A percentile compares a stretch with the other conserved stretches of the same genome.
Conservation (phyloP, 257 asterid genomes). For the Orobanche coerulescens region DNA sequence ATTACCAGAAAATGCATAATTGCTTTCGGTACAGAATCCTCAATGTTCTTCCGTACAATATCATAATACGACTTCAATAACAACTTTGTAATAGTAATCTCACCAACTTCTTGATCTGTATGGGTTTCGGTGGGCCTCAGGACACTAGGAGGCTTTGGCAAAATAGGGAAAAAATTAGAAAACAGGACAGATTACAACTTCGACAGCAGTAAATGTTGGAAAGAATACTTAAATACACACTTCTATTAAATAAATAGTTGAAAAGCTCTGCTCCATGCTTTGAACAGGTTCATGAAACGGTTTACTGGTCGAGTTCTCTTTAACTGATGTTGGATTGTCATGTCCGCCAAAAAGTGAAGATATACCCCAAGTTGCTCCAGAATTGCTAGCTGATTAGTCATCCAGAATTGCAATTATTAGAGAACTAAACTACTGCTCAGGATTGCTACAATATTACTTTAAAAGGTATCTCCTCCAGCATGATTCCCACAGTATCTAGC, state of each 20-base stretch:
- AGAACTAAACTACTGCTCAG: not conserved
- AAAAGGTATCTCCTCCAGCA: conserved; percentile 4
- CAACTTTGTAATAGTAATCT: conserved; percentile 61
- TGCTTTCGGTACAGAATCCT: conserved; percentile 83
- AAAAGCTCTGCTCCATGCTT: conserved; percentile 41
- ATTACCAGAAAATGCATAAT: conserved; percentile 93
- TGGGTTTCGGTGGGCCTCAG: conserved; percentile 73
- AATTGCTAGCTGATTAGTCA: conserved; percentile 36
- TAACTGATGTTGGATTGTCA: conserved; percentile 42
- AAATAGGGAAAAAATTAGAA: not conserved
- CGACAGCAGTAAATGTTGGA: not conserved
- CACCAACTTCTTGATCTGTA: conserved; percentile 59
- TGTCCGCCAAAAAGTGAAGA: conserved; percentile 77
- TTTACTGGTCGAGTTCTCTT: conserved; percentile 49
- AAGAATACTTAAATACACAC: conserved; percentile 25
- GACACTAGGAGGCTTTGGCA: conserved; percentile 66
- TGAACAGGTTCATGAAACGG: conserved; percentile 48
- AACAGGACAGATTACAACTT: conserved; percentile 8
- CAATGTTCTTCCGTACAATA: conserved; percentile 71
- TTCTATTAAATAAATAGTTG: conserved; percentile 81
- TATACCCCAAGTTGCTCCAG: conserved; percentile 73
- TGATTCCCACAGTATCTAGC: not conserved
- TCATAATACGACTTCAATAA: conserved; percentile 73
- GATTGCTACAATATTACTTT: not conserved
- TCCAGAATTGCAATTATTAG: conserved; percentile 10